Conservation (phyloP, 1,284 basidiomycete genomes). For the Naganishia albida region DNA sequence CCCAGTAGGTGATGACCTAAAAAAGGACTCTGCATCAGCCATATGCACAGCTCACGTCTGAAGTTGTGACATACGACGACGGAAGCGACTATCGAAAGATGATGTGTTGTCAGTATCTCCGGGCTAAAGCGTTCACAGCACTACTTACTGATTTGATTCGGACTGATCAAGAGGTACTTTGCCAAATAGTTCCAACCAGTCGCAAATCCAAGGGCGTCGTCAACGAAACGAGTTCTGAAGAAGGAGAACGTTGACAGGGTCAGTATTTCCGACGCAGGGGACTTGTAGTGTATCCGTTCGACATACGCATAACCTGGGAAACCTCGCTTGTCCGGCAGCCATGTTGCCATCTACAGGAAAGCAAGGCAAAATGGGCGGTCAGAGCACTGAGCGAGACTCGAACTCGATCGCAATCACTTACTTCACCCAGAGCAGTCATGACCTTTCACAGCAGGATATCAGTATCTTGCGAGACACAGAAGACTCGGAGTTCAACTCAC, state of each 20-base stretch:
- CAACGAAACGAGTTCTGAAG: conserved; percentile 56
- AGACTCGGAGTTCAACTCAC: background rate
- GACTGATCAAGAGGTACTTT: conserved; percentile 53
- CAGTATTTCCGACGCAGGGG: no score
- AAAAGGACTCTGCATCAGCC: no score
- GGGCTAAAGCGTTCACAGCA: background rate
- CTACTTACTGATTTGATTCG: conserved; percentile 49
- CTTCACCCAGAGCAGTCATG: conserved; percentile 18
- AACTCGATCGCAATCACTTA: background rate
- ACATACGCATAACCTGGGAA: conserved; percentile 45
- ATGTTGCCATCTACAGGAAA: conserved; percentile 57
- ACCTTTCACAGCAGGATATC: background rate
- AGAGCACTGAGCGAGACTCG: background rate
- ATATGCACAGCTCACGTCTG: no score
- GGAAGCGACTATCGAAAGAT: conserved; percentile 67
- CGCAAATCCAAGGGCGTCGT: conserved; percentile 54
- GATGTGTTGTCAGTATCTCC: background rate
- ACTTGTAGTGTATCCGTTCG: conserved; percentile 4
- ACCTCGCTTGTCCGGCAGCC: conserved; percentile 54
- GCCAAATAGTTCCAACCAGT: conserved; percentile 43
- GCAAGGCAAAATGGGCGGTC: no score
- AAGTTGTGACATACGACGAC: no score
- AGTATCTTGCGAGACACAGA: background rate
- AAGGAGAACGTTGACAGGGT: background rate
- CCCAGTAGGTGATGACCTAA: conserved; percentile 29